Evolutionary conservation across 106 monocot species (phyloP).

Genomic region (Allium cepa): DNA sequence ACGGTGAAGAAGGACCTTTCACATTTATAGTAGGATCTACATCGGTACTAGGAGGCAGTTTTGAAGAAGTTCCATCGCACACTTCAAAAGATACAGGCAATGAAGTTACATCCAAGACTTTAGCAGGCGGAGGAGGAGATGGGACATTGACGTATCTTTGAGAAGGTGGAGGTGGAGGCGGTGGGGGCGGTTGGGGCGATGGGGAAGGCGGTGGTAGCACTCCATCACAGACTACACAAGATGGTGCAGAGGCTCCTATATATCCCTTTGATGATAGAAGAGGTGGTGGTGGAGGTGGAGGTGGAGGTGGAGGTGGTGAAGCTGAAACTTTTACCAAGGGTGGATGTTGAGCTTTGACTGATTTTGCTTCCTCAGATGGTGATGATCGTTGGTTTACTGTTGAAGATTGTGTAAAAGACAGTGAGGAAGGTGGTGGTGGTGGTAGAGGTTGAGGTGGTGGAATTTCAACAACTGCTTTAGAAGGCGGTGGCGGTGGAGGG

Average conservation of each 20-base stretch:
- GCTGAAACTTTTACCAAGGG: background rate
- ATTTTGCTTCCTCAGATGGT: background rate
- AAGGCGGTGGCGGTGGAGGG: conserved; percentile 4
- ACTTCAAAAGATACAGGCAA: conserved; percentile 5
- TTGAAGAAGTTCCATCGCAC: background rate
- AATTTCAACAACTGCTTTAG: background rate
- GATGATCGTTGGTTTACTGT: background rate
- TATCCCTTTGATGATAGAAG: background rate
- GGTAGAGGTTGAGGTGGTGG: background rate
- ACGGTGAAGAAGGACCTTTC: conserved; percentile 9
- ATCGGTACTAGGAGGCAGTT: conserved; percentile 2
- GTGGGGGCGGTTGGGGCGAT: conserved; percentile 15
- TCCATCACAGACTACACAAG: too few relatives aligned
- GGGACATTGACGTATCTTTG: conserved; percentile 4
- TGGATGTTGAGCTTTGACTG: background rate
- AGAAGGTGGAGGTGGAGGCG: conserved; percentile 1
- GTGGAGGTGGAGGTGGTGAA: background rate
- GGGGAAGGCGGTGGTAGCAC: background rate
- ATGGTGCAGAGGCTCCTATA: background rate
- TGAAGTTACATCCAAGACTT: background rate
- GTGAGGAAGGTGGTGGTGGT: conserved; percentile 11
- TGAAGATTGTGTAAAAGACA: background rate
- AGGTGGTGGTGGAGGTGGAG: background rate
- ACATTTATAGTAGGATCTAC: background rate
- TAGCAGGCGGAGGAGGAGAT: conserved; percentile 3